Conservation (phyloP, 805 yeast genomes). For the Pichia phayaonensis region DNA sequence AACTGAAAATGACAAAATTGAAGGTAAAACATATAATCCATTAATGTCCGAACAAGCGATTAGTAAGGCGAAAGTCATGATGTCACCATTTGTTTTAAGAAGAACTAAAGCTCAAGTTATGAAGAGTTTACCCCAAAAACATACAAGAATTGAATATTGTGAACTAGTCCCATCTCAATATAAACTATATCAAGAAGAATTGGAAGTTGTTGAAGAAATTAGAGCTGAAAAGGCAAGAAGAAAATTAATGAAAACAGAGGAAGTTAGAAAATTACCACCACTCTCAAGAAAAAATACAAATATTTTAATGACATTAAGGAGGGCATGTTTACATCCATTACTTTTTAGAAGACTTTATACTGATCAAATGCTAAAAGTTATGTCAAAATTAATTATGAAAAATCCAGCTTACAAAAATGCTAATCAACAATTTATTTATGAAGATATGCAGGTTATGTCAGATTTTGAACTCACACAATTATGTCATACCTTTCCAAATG, state of each 20-base stretch:
- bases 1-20: constrained; percentile 27
- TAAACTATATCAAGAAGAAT: constrained; percentile 52
- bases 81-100: constrained; percentile 94
- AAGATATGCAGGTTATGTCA: constrained; percentile 93
- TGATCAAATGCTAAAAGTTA: constrained; percentile 46
- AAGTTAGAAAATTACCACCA: constrained; percentile 28
- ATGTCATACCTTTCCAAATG: constrained; percentile 65
- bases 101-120: constrained; percentile 89
- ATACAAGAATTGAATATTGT: constrained; percentile 57
- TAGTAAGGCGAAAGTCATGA: constrained; percentile 90
- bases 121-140: constrained; percentile 77
- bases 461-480: constrained; percentile 80
- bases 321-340: constrained; percentile 89
- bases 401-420: constrained; percentile 78
- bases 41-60: constrained; percentile 87
- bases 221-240: constrained; percentile 38
- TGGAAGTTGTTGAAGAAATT: constrained; percentile 37
- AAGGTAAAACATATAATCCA: constrained; percentile 57
- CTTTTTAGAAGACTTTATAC: constrained; percentile 62
- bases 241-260: constrained; percentile 27
- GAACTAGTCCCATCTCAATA: constrained; percentile 49
- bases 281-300: constrained; percentile 36
- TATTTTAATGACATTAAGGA: constrained; percentile 80
- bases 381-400: constrained; percentile 73
- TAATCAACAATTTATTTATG: constrained; percentile 66